phyloP scores from a whole-genome alignment of 352 stramenopile genomes.

The Aphanomyces invadans region DNA sequence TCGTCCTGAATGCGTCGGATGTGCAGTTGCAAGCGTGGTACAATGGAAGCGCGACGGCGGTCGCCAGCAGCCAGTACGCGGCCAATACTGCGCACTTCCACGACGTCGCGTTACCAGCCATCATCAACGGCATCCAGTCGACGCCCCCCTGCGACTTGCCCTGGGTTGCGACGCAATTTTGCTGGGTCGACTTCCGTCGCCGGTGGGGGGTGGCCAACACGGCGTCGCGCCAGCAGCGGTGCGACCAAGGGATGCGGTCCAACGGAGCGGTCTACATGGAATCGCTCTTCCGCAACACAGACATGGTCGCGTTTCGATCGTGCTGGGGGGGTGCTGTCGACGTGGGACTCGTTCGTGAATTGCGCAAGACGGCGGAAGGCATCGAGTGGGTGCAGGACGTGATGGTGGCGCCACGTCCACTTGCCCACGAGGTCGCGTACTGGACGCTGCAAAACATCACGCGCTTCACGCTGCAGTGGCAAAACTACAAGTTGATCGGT shows the following conservation, averaged over 20 bases:
- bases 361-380: not conserved
- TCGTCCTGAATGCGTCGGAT: too few relatives aligned
- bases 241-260: not conserved
- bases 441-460: constrained; percentile 4
- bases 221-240: not conserved
- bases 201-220: constrained; percentile 4
- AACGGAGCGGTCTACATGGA: constrained; percentile 14
- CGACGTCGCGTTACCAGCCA: not conserved
- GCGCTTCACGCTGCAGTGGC: constrained; percentile 1
- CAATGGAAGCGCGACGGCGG: not conserved
- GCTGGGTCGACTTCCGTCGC: constrained; percentile 5
- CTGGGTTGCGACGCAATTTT: constrained; percentile 16
- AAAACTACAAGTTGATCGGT: constrained; percentile 10
- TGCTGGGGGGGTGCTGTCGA: not conserved
- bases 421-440: constrained; percentile 3
- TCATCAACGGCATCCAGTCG: not conserved
- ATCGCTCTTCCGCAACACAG: not conserved
- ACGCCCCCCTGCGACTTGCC: constrained; percentile 6
- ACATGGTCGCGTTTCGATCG: not conserved
- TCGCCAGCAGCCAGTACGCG: not conserved
- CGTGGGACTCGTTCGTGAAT: not conserved
- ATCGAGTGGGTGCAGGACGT: not conserved
- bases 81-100: not conserved
- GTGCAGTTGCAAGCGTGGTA: too few relatives aligned
- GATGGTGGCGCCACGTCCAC: not conserved